These are phyloP conservation scores for Barnettozyma pratensis DNA, from an alignment of 805 yeast genomes.

Conservation along the genomic window DNA sequence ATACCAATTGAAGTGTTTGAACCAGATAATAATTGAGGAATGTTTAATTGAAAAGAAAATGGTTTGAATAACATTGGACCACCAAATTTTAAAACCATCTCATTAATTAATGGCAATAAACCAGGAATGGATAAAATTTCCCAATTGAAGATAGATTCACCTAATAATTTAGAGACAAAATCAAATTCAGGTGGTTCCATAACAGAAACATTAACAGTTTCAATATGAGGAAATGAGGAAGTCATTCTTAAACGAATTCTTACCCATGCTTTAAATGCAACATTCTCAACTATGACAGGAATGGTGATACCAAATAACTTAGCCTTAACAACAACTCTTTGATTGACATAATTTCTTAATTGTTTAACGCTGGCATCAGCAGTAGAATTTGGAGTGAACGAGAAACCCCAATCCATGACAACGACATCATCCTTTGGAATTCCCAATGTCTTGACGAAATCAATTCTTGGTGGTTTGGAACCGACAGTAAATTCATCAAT, in stretches of 20 bases:
- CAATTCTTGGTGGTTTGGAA: constrained; percentile 92
- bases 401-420: constrained; percentile 95
- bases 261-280: constrained; percentile 67
- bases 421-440: constrained; percentile 91
- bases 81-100: constrained; percentile 76
- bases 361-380: constrained; percentile 86
- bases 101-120: constrained; percentile 71
- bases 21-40: constrained; percentile 87
- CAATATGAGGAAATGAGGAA: constrained; percentile 87
- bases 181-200: constrained; percentile 87
- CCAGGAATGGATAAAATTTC: constrained; percentile 89
- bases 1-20: constrained; percentile 87
- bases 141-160: constrained; percentile 81
- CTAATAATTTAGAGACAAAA: constrained; percentile 65
- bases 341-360: constrained; percentile 77
- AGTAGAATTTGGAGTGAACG: constrained; percentile 87
- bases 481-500: constrained; percentile 88
- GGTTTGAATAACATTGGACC: constrained; percentile 91
- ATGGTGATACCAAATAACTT: constrained; percentile 77
- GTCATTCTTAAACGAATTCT: constrained; percentile 87
- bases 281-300: constrained; percentile 75
- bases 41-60: constrained; percentile 85
- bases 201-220: constrained; percentile 81
- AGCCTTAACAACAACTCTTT: constrained; percentile 70
- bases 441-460: constrained; percentile 80